Base-by-base conservation (phyloP, 345 rosid species). In the Murraya paniculata region DNA sequence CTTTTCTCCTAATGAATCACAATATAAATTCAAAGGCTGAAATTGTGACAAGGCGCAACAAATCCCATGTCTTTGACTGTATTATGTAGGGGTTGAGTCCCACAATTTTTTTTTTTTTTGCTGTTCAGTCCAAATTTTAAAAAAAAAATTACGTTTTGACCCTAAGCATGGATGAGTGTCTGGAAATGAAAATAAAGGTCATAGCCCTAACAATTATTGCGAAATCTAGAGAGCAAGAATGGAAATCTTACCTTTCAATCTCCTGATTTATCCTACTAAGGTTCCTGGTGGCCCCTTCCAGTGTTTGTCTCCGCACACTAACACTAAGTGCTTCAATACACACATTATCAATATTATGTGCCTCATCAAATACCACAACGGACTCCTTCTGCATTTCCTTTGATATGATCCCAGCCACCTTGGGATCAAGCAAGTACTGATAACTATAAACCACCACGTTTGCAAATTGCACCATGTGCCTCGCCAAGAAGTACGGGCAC, bases 301-400 rank as follows among this genome's bases (percentile, higher is more conserved):
- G 92, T 4, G 99, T 94, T 82, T 90, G 93, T 82, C 87, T 92
- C 80, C 99, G 90, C 77, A 94, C 98, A 75, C 89, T 88, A 71
- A 96, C 99, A 81, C 99, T 94, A 59, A 96, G 97, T 22, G 98
- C 97, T 87, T 96, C 99, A 64, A 96, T 94, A 79, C 99, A 96
- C 74, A 94, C 98, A 72, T 96, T 96, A 65, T 94, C 99, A 19
- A 96, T 96, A 81, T 94, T 96, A 85, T 96, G 99, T 2, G 98
- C 99, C 89, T 96, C 99, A 64, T 94, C 98, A 85, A 96, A 96
- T 62, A 94, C 97, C 76, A 94, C 95, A 71, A 94, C 99, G 22
- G 98, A 85, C 86, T 96, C 99, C 85, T 85, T 92, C 81, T 92
- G 99, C 89, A 96, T 85, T 84, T 96, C 99, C 87, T 96, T 96